A percentile compares a stretch with the other conserved stretches of the same genome.
Evolutionary conservation across 768 basidiomycete species (phyloP).

Genomic region (Russula sp.): DNA sequence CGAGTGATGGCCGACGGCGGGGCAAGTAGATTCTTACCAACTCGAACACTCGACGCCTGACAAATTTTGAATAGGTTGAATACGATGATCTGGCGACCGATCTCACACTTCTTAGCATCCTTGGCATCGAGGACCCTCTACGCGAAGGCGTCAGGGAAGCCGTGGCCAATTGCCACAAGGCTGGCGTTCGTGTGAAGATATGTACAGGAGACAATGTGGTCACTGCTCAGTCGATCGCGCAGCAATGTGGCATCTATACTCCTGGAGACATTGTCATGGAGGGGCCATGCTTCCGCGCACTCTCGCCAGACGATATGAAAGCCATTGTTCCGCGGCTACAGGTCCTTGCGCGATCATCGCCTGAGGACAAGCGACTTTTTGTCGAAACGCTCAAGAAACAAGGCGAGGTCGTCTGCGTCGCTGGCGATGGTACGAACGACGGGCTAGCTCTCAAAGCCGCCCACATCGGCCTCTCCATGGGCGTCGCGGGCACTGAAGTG

Average conservation of each 20-base stretch:
- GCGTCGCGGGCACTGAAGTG: constrained; percentile 93
- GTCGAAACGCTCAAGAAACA: constrained; percentile 83
- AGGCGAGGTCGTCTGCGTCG: constrained; percentile 91
- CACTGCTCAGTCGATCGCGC: constrained; percentile 92
- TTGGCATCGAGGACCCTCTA: constrained; percentile 95
- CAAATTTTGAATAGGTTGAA: constrained; percentile 41
- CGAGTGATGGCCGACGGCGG: constrained; percentile 43
- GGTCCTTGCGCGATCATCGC: constrained; percentile 96
- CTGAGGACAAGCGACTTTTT: constrained; percentile 92
- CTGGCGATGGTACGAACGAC: constrained; percentile 97
- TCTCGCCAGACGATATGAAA: constrained; percentile 62
- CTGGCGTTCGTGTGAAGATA: constrained; percentile 96
- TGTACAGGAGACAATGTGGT: constrained; percentile 97
- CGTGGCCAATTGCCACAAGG: constrained; percentile 81
- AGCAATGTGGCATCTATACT: constrained; percentile 93
- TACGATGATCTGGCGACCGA: constrained; percentile 65
- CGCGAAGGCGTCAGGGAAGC: constrained; percentile 80
- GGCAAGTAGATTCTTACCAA: constrained; percentile 32
- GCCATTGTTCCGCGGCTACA: constrained; percentile 91
- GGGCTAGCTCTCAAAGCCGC: constrained; percentile 94
- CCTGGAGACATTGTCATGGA: constrained; percentile 97
- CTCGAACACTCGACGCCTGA: neutral
- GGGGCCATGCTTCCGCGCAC: constrained; percentile 84
- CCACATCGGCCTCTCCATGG: constrained; percentile 96
- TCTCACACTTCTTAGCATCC: constrained; percentile 81